Evolutionary conservation across 805 yeast genomes (phyloP).

Genomic region (Kodamaea sagamina): DNA sequence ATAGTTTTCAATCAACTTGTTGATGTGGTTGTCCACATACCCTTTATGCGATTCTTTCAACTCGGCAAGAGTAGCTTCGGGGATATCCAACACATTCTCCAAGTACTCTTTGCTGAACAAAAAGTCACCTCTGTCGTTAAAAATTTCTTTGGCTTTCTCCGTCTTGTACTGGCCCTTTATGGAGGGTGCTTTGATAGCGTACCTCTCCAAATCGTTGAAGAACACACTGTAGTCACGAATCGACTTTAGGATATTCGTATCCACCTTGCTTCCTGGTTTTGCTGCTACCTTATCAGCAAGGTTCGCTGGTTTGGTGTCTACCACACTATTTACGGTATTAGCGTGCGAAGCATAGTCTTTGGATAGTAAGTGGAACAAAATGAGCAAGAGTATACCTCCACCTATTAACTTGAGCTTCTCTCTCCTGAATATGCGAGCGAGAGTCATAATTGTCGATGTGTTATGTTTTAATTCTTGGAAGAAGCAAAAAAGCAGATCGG

Average conservation of each 20-base stretch:
- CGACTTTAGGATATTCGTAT: conserved; percentile 3
- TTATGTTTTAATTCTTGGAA: neutral
- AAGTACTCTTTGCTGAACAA: conserved; percentile 49
- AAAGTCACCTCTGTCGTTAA: conserved; percentile 41
- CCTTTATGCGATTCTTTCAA: conserved; percentile 41
- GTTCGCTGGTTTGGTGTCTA: neutral
- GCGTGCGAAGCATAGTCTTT: neutral
- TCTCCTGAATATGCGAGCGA: conserved; percentile 12
- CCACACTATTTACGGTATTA: neutral
- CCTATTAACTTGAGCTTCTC: conserved; percentile 14
- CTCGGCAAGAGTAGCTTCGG: conserved; percentile 31
- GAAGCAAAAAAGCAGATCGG: neutral
- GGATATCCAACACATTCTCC: conserved; percentile 43
- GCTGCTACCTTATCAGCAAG: neutral
- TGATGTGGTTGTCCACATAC: conserved; percentile 34
- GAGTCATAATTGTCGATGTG: conserved; percentile 6
- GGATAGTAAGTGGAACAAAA: conserved; percentile 8
- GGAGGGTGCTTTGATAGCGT: conserved; percentile 39
- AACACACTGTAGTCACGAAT: conserved; percentile 30
- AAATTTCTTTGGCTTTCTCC: conserved; percentile 46
- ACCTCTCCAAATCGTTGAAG: conserved; percentile 36
- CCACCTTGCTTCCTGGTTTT: neutral
- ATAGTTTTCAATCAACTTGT: conserved; percentile 26
- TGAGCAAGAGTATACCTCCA: conserved; percentile 5
- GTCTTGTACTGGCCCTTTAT: conserved; percentile 43